These are phyloP conservation scores for Pestalotiopsis sp. DNA, from an alignment of 2,329 filamentous ascomycete genomes.

Conservation along the genomic window DNA sequence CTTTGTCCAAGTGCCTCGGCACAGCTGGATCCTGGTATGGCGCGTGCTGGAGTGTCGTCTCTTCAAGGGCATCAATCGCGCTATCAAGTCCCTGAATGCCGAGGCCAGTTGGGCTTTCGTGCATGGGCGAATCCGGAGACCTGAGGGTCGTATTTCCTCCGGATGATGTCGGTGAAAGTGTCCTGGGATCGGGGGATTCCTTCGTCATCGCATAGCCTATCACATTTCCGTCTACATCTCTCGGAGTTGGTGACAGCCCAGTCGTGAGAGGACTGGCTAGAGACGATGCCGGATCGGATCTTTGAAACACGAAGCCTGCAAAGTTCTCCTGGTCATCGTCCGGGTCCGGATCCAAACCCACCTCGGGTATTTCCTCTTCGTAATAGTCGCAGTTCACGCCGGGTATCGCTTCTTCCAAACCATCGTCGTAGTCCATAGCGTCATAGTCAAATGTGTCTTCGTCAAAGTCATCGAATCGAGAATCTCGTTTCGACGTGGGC, in stretches of 20 bases:
- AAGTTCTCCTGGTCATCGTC: constrained; percentile 63
- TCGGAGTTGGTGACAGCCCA: constrained; percentile 51
- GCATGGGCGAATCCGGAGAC: constrained; percentile 13
- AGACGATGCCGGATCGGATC: constrained; percentile 53
- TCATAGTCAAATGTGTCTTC: constrained; percentile 64
- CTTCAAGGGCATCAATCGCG: constrained; percentile 13
- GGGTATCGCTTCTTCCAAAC: constrained; percentile 68
- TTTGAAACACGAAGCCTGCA: constrained; percentile 59
- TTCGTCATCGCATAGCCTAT: constrained; percentile 60
- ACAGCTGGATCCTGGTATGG: background rate
- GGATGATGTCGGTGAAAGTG: constrained; percentile 14
- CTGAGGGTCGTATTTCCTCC: constrained; percentile 16
- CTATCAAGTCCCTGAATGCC: constrained; percentile 42
- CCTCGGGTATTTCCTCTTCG: constrained; percentile 33
- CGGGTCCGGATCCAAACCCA: constrained; percentile 41
- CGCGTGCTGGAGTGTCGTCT: background rate
- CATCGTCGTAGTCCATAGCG: constrained; percentile 66
- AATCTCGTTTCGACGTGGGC: constrained; percentile 44
- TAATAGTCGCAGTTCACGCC: constrained; percentile 51
- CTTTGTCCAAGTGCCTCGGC: constrained; percentile 23
- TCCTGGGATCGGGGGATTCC: constrained; percentile 39
- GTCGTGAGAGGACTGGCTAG: constrained; percentile 52
- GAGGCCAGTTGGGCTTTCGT: constrained; percentile 36
- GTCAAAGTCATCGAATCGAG: constrained; percentile 63
- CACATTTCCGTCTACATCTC: constrained; percentile 54